Evolutionary conservation across 2,329 filamentous ascomycete species (phyloP).

Genomic region (Eurotiales sp.): DNA sequence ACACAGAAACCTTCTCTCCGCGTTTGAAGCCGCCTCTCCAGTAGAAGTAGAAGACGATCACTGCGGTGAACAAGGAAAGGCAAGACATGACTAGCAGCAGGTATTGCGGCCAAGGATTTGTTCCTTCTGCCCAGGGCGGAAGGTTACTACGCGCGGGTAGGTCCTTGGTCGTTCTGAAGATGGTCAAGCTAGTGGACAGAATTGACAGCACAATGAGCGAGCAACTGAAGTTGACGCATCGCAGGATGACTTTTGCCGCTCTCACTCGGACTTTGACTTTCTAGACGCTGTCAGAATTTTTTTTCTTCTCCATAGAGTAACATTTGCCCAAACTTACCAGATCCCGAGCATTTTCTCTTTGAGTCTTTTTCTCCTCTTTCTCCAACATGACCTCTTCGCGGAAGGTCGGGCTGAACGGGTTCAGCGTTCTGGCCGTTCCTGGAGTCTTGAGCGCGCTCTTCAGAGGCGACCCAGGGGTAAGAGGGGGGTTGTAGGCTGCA

Average conservation of each 20-base stretch:
- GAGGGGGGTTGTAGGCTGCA: conserved; percentile 47
- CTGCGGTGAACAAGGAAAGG: conserved; percentile 73
- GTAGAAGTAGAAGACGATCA: conserved; percentile 80
- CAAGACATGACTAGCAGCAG: conserved; percentile 74
- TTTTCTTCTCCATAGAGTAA: no score
- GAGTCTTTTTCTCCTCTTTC: conserved; percentile 74
- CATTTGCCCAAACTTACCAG: conserved; percentile 61
- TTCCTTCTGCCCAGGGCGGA: conserved; percentile 76
- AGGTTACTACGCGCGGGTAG: conserved; percentile 74
- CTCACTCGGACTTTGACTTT: conserved; percentile 90
- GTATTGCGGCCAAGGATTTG: conserved; percentile 85
- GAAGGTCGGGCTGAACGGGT: conserved; percentile 88
- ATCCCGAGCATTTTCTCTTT: conserved; percentile 83
- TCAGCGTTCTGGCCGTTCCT: conserved; percentile 72
- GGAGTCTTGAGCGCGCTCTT: conserved; percentile 89
- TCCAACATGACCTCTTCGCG: conserved; percentile 81
- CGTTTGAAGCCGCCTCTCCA: conserved; percentile 81
- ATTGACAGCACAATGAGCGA: conserved; percentile 91
- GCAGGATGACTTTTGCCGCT: conserved; percentile 90
- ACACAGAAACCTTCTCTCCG: conserved; percentile 89
- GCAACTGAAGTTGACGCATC: conserved; percentile 94
- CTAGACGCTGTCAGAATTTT: no score
- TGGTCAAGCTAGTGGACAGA: conserved; percentile 79
- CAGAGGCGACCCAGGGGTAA: conserved; percentile 71
- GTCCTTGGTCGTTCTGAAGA: conserved; percentile 82